A percentile compares a stretch with the other conserved stretches of the same genome.
Evolutionary conservation across 108 stramenopile species (phyloP).

Genomic region (Nannochloropsis granulata): DNA sequence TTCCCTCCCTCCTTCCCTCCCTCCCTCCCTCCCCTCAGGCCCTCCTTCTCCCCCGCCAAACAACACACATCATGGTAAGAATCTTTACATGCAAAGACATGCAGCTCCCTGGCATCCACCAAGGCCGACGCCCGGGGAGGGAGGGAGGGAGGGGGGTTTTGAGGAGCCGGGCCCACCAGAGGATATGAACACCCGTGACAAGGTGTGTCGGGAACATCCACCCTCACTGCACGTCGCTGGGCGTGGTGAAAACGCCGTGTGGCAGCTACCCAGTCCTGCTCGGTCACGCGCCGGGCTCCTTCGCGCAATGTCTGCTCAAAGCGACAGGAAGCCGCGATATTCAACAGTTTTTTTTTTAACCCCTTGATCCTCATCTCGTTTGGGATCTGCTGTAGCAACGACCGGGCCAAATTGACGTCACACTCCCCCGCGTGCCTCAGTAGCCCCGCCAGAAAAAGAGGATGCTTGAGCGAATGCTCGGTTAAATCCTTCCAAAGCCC

Average conservation of each 20-base stretch:
- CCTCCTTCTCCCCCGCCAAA: background rate
- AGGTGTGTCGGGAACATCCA: background rate
- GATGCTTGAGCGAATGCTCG: slow-evolving; percentile 22
- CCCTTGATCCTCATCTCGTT: background rate
- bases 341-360: background rate
- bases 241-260: background rate
- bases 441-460: slow-evolving; percentile 16
- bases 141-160: background rate
- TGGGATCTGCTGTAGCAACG: background rate
- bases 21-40: background rate
- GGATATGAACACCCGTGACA: background rate
- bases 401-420: background rate
- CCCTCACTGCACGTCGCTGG: background rate
- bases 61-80: background rate
- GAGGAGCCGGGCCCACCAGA: background rate
- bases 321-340: background rate
- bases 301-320: background rate
- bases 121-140: background rate
- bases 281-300: background rate
- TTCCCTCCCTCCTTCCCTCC: background rate
- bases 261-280: background rate
- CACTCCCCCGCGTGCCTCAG: slow-evolving; percentile 22
- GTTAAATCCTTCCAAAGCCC: slow-evolving; percentile 23
- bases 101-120: background rate
- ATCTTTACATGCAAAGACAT: background rate